Evolutionary conservation across 352 stramenopile species (phyloP).

Genomic region (Globisporangium mamillatum): DNA sequence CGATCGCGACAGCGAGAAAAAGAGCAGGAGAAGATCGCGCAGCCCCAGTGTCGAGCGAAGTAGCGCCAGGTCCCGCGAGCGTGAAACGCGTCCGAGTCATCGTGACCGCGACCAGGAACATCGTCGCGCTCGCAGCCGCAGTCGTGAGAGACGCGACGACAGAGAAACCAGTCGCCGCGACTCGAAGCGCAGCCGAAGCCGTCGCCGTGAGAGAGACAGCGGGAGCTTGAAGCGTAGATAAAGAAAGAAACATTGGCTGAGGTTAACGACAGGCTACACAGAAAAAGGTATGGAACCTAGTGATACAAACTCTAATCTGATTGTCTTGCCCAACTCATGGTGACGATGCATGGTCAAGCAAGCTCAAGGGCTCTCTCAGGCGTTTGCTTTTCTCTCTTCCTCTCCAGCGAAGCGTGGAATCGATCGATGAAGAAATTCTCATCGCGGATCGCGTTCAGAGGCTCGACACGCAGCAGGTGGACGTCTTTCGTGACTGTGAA

Average conservation of each 20-base stretch:
- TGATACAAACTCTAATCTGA: background rate
- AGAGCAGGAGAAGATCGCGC: conserved; percentile 6
- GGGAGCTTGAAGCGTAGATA: conserved; percentile 11
- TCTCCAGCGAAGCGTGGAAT: conserved; percentile 28
- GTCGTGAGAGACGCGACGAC: conserved; percentile 17
- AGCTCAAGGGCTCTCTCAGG: conserved; percentile 1
- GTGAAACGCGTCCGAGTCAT: background rate
- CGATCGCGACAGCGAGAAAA: conserved; percentile 2
- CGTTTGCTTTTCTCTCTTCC: conserved; percentile 7
- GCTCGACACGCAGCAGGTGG: conserved; percentile 61
- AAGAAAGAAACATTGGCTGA: background rate
- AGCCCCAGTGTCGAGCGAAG: conserved; percentile 7
- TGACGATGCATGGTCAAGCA: background rate
- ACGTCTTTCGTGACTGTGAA: conserved; percentile 31
- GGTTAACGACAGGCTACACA: background rate
- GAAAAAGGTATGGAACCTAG: background rate
- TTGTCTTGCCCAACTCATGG: background rate
- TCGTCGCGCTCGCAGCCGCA: conserved; percentile 16
- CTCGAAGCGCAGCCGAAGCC: conserved; percentile 22
- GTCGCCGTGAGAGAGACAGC: conserved; percentile 9
- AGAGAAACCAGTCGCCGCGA: conserved; percentile 7
- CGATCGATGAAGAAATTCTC: conserved; percentile 53
- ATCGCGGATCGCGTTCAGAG: conserved; percentile 53
- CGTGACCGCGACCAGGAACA: conserved; percentile 4
- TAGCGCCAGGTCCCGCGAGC: conserved; percentile 6